phyloP scores from a whole-genome alignment of 1,284 basidiomycete species.

The Neolentinus lepideus region DNA sequence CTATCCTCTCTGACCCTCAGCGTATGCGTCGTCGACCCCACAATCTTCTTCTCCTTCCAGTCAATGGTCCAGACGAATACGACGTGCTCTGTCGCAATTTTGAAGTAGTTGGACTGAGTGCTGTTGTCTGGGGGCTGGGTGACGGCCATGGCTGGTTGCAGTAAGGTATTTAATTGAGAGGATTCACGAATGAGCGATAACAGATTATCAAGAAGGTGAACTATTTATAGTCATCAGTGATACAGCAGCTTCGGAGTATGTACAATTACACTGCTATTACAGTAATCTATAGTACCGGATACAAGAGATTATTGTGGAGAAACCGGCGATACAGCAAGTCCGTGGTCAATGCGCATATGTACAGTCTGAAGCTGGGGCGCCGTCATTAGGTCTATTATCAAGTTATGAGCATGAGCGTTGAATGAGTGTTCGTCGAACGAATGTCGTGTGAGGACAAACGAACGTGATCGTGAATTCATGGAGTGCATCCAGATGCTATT shows the following conservation, averaged over 20 bases:
- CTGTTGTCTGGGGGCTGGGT: conserved; percentile 31
- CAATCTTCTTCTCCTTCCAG: conserved; percentile 62
- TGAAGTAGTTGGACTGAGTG: conserved; percentile 74
- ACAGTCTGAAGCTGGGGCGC: no score
- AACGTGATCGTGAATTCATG: background rate
- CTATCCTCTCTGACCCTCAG: conserved; percentile 51
- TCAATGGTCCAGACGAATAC: conserved; percentile 82
- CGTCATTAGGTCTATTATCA: no score
- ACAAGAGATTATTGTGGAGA: background rate
- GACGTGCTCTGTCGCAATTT: conserved; percentile 64
- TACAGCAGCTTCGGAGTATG: no score
- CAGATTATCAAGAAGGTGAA: no score
- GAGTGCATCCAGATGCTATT: background rate
- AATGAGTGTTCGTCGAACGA: background rate
- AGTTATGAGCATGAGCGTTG: no score
- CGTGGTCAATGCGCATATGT: background rate
- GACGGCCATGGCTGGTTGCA: background rate
- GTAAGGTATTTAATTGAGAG: background rate
- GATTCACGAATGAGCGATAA: no score
- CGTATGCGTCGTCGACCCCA: conserved; percentile 68
- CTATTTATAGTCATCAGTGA: no score
- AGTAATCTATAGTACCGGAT: background rate
- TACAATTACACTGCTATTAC: background rate
- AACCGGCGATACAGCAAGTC: background rate
- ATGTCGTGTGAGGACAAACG: background rate